These are phyloP conservation scores for Gossypium herbaceum DNA, from an alignment of 345 rosid genomes.

Conservation along the genomic window DNA sequence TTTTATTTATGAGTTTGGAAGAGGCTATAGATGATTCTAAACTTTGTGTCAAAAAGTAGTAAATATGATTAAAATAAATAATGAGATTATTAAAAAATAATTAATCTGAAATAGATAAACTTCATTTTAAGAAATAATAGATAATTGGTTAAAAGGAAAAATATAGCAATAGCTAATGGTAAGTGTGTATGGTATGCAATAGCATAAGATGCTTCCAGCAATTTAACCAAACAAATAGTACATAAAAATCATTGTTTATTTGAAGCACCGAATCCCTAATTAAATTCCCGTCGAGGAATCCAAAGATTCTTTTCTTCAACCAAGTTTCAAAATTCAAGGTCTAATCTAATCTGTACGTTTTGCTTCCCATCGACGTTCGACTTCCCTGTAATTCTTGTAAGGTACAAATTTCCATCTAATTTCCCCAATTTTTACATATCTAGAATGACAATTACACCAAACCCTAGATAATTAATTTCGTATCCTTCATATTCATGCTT, in stretches of 20 bases:
- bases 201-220: neutral
- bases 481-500: neutral
- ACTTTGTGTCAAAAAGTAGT: accelerated
- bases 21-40: too few relatives aligned
- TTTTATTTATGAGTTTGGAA: accelerated
- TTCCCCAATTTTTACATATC: neutral
- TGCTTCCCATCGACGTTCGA: neutral
- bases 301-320: neutral
- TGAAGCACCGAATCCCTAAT: neutral
- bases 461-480: neutral
- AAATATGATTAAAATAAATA: too few relatives aligned
- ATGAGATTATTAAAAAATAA: too few relatives aligned
- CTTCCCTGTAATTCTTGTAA: neutral
- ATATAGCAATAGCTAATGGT: too few relatives aligned
- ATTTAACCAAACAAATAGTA: neutral
- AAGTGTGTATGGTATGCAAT: too few relatives aligned
- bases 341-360: too few relatives aligned
- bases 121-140: too few relatives aligned
- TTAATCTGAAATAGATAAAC: too few relatives aligned
- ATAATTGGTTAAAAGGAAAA: neutral
- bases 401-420: neutral
- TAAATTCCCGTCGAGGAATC: neutral
- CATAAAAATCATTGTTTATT: neutral
- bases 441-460: neutral
- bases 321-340: too few relatives aligned